These are phyloP conservation scores for Coemansia guatemalensis DNA, from an alignment of 192 early-diverging fungal species.

Conservation along the genomic window DNA sequence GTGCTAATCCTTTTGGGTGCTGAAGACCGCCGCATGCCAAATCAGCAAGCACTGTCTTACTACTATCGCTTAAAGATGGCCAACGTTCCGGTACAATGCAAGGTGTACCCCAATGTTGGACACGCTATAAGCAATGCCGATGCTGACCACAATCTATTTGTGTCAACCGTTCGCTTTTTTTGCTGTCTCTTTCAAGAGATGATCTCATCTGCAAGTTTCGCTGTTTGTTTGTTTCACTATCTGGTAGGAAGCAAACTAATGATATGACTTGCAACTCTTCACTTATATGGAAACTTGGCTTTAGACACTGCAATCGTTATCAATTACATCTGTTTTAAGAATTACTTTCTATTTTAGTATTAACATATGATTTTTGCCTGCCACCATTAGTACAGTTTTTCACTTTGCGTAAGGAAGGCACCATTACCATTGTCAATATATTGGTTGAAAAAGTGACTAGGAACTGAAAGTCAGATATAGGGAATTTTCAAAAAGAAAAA, in stretches of 20 bases:
- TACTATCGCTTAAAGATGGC: slow-evolving; percentile 47
- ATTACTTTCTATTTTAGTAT: too few relatives aligned
- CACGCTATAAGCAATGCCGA: slow-evolving; percentile 62
- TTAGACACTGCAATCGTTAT: neutral
- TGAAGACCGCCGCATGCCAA: slow-evolving; percentile 72
- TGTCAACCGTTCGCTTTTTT: slow-evolving; percentile 36
- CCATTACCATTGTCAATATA: neutral
- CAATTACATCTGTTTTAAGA: too few relatives aligned
- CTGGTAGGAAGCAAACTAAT: neutral
- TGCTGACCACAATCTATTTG: slow-evolving; percentile 58
- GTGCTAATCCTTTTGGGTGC: slow-evolving; percentile 67
- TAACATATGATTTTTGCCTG: too few relatives aligned
- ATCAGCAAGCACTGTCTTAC: slow-evolving; percentile 57
- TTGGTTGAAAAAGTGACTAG: neutral
- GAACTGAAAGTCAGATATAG: neutral
- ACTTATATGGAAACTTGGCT: neutral
- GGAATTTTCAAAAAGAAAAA: slow-evolving; percentile 10
- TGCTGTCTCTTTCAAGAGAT: slow-evolving; percentile 25
- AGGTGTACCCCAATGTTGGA: slow-evolving; percentile 59
- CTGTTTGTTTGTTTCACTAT: neutral
- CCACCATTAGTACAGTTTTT: too few relatives aligned
- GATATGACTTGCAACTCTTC: too few relatives aligned
- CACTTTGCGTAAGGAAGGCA: neutral
- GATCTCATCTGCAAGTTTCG: neutral
- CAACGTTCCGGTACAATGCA: slow-evolving; percentile 47